phyloP scores from a whole-genome alignment of 768 basidiomycete species.

The Sporobolomyces pararoseus region DNA sequence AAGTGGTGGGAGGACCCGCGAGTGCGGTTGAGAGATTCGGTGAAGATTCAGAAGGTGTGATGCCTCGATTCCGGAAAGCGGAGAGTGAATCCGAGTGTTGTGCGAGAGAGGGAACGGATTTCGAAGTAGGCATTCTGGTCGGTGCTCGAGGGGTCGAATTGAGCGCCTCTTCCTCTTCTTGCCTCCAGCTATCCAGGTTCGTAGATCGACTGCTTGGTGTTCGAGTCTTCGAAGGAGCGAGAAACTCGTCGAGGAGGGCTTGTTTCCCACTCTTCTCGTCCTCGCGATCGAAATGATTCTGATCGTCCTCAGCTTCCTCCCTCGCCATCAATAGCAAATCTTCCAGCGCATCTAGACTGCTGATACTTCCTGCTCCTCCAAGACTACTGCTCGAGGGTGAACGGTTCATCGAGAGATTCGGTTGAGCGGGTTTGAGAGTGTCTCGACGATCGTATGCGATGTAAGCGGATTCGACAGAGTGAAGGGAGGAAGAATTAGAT shows the following conservation, averaged over 20 bases:
- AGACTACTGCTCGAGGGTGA: not conserved
- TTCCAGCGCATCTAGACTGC: conserved; percentile 28
- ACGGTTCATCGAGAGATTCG: conserved; percentile 2
- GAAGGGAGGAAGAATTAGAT: conserved; percentile 1
- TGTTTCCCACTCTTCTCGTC: not conserved
- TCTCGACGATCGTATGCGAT: conserved; percentile 21
- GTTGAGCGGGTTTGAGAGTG: conserved; percentile 19
- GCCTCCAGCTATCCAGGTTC: not conserved
- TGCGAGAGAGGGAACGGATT: conserved; percentile 17
- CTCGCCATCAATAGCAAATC: conserved; percentile 28
- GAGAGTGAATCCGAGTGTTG: not conserved
- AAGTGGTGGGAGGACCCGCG: not conserved
- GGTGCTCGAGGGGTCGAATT: not conserved
- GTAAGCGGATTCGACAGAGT: conserved; percentile 8
- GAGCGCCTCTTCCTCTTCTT: not conserved
- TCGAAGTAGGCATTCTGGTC: not conserved
- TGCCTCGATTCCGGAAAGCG: no score
- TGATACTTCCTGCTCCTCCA: not conserved
- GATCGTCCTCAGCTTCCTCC: conserved; percentile 5
- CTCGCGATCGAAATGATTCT: not conserved
- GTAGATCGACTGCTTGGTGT: no score
- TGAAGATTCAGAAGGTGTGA: not conserved
- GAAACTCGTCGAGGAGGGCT: conserved; percentile 2
- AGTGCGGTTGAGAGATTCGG: conserved; percentile 1
- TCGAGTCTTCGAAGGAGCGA: not conserved